Conservation (phyloP, 2,329 filamentous ascomycete genomes). For the Cladosporium sp. region DNA sequence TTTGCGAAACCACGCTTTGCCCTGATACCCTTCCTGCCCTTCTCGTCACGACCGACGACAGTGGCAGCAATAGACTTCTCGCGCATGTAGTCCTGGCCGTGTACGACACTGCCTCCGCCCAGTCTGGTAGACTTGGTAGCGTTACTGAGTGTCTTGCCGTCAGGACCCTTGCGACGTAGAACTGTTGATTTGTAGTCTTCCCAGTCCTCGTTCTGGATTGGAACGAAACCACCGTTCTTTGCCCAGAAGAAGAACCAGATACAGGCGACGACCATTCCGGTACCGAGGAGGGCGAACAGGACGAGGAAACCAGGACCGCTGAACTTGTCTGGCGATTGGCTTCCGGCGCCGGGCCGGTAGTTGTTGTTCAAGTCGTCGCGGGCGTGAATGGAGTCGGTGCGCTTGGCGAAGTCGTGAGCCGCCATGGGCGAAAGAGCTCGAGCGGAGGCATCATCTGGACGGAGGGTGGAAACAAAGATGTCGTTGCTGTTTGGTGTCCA, state of each 20-base stretch:
- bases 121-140: constrained; percentile 80
- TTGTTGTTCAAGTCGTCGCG: constrained; percentile 15
- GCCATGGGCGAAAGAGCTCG: constrained; percentile 21
- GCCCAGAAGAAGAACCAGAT: constrained; percentile 99
- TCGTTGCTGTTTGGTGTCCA: constrained; percentile 9
- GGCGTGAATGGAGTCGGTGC: constrained; percentile 16
- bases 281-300: constrained; percentile 81
- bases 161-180: constrained; percentile 81
- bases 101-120: constrained; percentile 78
- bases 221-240: constrained; percentile 83
- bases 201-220: constrained; percentile 85
- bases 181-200: constrained; percentile 98
- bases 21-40: constrained; percentile 42
- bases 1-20: constrained; percentile 45
- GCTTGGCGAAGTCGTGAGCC: constrained; percentile 23
- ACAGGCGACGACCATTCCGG: constrained; percentile 68
- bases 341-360: constrained; percentile 14
- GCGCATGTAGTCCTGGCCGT: constrained; percentile 59
- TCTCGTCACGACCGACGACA: constrained; percentile 50
- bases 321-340: constrained; percentile 32
- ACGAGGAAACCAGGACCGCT: constrained; percentile 70
- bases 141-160: constrained; percentile 81
- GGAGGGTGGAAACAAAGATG: constrained; percentile 10
- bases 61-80: constrained; percentile 39
- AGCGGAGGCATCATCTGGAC: constrained; percentile 16